Evolutionary conservation across 495 filamentous ascomycete species (phyloP).

Genomic region (Alectoria sarmentosa): DNA sequence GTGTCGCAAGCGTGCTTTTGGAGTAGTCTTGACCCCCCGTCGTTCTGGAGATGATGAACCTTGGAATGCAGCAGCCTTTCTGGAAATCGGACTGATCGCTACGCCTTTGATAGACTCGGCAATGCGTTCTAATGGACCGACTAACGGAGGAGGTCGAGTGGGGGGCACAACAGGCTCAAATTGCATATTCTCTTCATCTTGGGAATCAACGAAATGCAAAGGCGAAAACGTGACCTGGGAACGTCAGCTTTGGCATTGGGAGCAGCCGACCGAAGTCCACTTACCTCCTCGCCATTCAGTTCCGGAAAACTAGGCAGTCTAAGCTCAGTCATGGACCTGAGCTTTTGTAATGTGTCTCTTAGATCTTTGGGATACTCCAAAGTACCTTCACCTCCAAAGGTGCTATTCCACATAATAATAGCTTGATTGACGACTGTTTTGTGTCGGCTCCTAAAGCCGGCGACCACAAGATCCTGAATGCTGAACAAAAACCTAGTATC

Average conservation of each 20-base stretch:
- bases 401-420: slow-evolving; percentile 52
- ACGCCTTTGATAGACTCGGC: not conserved
- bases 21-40: slow-evolving; percentile 21
- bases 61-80: not conserved
- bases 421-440: slow-evolving; percentile 45
- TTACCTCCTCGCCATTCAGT: slow-evolving; percentile 32
- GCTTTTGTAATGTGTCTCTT: slow-evolving; percentile 38
- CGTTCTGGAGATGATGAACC: slow-evolving; percentile 9
- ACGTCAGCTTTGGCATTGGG: slow-evolving; percentile 16
- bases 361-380: slow-evolving; percentile 44
- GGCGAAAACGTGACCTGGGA: slow-evolving; percentile 27
- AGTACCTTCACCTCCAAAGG: slow-evolving; percentile 42
- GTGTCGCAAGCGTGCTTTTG: slow-evolving; percentile 49
- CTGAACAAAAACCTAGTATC: slow-evolving; percentile 37
- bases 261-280: slow-evolving; percentile 8
- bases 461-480: slow-evolving; percentile 47
- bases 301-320: slow-evolving; percentile 41
- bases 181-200: slow-evolving; percentile 31
- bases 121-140: not conserved
- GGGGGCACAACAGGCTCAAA: not conserved
- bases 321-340: slow-evolving; percentile 44
- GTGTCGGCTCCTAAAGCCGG: slow-evolving; percentile 49
- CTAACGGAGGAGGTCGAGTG: not conserved
- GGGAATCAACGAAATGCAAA: slow-evolving; percentile 45
- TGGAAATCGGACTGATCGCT: not conserved